Conservation (phyloP, 2,329 filamentous ascomycete species). For the Chlorencoelia australis region DNA sequence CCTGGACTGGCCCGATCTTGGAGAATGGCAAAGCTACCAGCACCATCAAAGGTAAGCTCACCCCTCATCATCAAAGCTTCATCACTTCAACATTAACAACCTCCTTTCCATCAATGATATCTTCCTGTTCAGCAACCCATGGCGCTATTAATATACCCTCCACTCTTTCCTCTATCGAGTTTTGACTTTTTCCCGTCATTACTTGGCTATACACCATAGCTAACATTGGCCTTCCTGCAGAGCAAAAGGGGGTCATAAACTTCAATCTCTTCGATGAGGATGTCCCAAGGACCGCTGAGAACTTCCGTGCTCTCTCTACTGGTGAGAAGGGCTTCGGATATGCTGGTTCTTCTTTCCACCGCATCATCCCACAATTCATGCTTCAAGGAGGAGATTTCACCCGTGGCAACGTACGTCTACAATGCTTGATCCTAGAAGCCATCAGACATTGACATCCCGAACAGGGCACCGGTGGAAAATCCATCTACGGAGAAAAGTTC, state of each 20-base stretch:
- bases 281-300: conserved; percentile 91
- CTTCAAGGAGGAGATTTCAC: conserved; percentile 95
- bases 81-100: conserved; percentile 6
- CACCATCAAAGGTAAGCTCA: conserved; percentile 47
- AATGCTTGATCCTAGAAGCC: conserved; percentile 1
- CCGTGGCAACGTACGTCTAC: conserved; percentile 67
- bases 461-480: conserved; percentile 77
- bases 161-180: too few relatives aligned
- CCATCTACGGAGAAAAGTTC: conserved; percentile 94
- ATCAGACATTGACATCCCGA: conserved; percentile 32
- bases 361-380: conserved; percentile 90
- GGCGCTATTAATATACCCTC: too few relatives aligned
- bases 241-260: conserved; percentile 66
- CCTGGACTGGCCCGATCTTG: conserved; percentile 64
- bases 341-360: conserved; percentile 77
- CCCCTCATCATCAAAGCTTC: conserved; percentile 1
- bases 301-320: conserved; percentile 90
- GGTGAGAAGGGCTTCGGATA: conserved; percentile 76
- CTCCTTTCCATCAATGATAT: too few relatives aligned
- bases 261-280: conserved; percentile 73
- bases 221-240: conserved; percentile 29
- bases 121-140: too few relatives aligned
- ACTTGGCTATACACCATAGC: too few relatives aligned
- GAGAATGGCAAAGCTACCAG: conserved; percentile 46
- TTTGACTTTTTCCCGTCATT: too few relatives aligned